Evolutionary conservation across 495 filamentous ascomycete species (phyloP).

Genomic region (Neurospora sp.): DNA sequence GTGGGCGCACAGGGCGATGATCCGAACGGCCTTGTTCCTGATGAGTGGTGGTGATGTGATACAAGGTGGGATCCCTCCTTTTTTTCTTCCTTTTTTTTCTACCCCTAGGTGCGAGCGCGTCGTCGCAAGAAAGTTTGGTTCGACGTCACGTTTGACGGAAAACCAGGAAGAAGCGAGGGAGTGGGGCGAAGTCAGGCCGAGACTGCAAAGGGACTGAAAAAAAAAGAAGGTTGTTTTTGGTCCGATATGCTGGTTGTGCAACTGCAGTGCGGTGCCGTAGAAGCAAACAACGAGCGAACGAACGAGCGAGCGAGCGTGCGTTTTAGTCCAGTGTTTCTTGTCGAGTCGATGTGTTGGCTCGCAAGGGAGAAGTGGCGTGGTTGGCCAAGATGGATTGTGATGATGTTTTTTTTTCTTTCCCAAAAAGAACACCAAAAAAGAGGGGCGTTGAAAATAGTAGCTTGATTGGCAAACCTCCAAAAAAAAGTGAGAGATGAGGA

Average conservation of each 20-base stretch:
- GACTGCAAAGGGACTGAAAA: not conserved
- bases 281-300: not conserved
- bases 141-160: not conserved
- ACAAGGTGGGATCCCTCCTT: not conserved
- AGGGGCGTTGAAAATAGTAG: not conserved
- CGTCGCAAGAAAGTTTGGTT: not conserved
- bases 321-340: not conserved
- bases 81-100: not conserved
- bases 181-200: not conserved
- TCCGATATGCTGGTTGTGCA: not conserved
- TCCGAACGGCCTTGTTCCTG: not conserved
- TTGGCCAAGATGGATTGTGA: not conserved
- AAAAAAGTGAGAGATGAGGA: not conserved
- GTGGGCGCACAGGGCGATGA: not conserved
- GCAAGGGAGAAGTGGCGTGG: not conserved
- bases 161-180: not conserved
- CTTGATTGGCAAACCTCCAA: not conserved
- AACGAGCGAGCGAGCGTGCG: not conserved
- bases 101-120: not conserved
- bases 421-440: not conserved
- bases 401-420: not conserved
- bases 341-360: not conserved
- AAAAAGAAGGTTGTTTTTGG: not conserved
- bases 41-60: not conserved
- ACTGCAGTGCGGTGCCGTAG: not conserved